Evolutionary conservation across 768 basidiomycete species (phyloP).

Genomic region (Chalciporus chontae): DNA sequence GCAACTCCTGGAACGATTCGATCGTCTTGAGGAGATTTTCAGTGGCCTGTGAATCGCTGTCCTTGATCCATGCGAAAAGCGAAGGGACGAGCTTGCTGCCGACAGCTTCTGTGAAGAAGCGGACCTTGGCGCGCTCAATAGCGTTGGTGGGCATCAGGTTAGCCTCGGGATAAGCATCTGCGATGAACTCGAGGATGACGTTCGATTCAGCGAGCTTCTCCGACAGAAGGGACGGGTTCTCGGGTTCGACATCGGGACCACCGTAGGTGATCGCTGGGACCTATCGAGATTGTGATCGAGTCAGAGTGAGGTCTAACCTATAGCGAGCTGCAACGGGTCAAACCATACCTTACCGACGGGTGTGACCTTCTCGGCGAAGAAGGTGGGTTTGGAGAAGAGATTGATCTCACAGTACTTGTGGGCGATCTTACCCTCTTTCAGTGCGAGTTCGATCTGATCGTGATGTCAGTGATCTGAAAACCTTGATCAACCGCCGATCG

Average conservation of each 20-base stretch:
- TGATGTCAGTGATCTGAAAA: background rate
- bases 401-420: conserved; percentile 53
- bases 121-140: conserved; percentile 49
- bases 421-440: conserved; percentile 48
- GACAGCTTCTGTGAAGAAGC: conserved; percentile 57
- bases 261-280: conserved; percentile 59
- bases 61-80: conserved; percentile 33
- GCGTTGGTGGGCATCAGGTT: conserved; percentile 50
- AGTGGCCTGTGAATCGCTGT: conserved; percentile 37
- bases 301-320: background rate
- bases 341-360: conserved; percentile 55
- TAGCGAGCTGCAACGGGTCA: background rate
- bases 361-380: conserved; percentile 61
- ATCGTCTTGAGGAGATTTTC: conserved; percentile 35
- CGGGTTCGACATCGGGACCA: conserved; percentile 49
- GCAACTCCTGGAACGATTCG: conserved; percentile 45
- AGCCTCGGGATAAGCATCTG: conserved; percentile 48
- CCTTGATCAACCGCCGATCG: background rate
- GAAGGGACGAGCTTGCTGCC: conserved; percentile 40
- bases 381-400: conserved; percentile 58
- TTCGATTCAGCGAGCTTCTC: conserved; percentile 61
- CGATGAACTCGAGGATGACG: conserved; percentile 61
- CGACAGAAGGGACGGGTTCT: conserved; percentile 54
- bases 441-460: conserved; percentile 49
- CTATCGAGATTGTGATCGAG: conserved; percentile 19